phyloP scores from a whole-genome alignment of 140 eudicot species.

The Bidens hawaiensis region DNA sequence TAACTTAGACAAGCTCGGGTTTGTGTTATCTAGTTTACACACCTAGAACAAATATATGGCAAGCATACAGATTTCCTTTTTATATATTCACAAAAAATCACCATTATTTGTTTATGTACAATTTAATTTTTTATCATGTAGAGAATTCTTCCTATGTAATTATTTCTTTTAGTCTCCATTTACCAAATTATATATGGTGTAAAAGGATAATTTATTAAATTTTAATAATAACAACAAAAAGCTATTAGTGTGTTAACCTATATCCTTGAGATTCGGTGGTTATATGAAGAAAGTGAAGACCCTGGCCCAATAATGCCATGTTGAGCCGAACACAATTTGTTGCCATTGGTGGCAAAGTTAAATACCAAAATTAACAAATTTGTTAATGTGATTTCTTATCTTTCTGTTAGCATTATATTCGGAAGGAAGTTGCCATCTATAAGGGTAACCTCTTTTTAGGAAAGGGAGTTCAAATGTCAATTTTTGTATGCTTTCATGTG shows the following conservation, averaged over 20 bases:
- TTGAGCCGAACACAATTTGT: constrained; percentile 22
- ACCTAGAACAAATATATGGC: too few relatives aligned
- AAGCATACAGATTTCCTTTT: too few relatives aligned
- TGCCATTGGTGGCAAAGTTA: constrained; percentile 4
- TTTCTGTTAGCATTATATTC: constrained; percentile 6
- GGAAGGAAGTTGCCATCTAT: constrained; percentile 17
- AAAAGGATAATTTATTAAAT: too few relatives aligned
- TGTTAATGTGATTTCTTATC: constrained; percentile 3
- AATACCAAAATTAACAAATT: constrained; percentile 11
- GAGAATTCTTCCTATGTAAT: too few relatives aligned
- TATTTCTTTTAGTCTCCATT: too few relatives aligned
- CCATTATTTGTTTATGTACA: neutral
- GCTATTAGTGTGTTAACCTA: constrained; percentile 6
- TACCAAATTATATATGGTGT: too few relatives aligned
- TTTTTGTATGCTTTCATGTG: neutral
- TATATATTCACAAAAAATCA: neutral
- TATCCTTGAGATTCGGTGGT: constrained; percentile 22
- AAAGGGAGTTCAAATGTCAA: neutral
- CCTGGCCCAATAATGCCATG: constrained; percentile 23
- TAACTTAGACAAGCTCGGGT: too few relatives aligned
- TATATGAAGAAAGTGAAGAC: constrained; percentile 17
- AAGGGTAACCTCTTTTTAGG: neutral
- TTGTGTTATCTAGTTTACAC: too few relatives aligned
- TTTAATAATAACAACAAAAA: too few relatives aligned
- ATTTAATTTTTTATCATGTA: neutral